Evolutionary conservation across 768 basidiomycete species (phyloP), one percentile per base, ranked within the genome.

Genomic region (Pholiota microspora): DNA sequence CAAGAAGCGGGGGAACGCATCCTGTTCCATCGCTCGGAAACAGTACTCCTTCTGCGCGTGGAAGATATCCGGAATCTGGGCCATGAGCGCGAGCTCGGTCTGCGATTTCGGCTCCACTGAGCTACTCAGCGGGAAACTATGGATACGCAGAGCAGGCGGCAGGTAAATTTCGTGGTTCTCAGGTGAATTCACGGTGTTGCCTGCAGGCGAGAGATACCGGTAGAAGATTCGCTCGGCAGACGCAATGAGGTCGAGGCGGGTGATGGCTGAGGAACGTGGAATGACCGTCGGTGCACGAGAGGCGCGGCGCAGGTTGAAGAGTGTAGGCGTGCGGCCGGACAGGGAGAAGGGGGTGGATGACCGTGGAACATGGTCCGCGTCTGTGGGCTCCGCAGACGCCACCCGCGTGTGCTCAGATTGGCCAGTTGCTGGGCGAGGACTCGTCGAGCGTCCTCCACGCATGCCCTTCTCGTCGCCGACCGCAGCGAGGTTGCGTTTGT

Each of bases 91-190:
- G 36, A 85, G 70, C 70, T 94, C 93, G 23, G 77, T 73, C 64
- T 81, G 79, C 4, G 84, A 75, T 66, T 78, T 82, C 2, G 92
- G 92, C 53, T 93, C 86, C 38, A 85, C 81, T 1, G 79, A 72
- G 62, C 85, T 85, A 63, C 78, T 90, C 51, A 94, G 77, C 2
- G 94, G 94, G 77, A 99, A 98, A 23, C 82, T 79, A 70, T 95
- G 86, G 64, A 98, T 86, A 47, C 97, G 91, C 40, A 99, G 82
- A 21, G 91, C 82, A 0, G 94, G 91, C 0, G 97, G 97, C 16
- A 99, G 87, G 69, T 98, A 98, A 47, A 99, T 95, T 76, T 98
- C 96, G 69, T 98, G 96, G 71, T 94, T 95, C 67, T 94, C 91
- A 10, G 85, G 83, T 13, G 88, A 84, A 58, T 89, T 85, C 6